These are phyloP conservation scores for Lactarius deliciosus DNA, from an alignment of 768 basidiomycete species.

Conservation along the genomic window DNA sequence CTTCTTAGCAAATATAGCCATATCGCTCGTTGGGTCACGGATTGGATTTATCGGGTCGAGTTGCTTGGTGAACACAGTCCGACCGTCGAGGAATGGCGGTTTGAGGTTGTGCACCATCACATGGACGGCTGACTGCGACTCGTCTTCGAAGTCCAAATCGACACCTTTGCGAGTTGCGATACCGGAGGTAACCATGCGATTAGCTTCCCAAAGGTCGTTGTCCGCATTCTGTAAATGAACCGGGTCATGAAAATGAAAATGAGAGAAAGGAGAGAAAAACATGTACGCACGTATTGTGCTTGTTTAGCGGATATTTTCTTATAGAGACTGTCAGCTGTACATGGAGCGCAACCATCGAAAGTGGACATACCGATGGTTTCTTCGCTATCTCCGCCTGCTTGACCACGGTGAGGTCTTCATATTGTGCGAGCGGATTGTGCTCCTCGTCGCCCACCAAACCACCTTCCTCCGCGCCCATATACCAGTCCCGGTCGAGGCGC, in stretches of 20 bases:
- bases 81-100: constrained; percentile 96
- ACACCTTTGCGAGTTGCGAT: constrained; percentile 84
- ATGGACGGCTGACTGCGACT: constrained; percentile 93
- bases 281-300: constrained; percentile 83
- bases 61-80: constrained; percentile 94
- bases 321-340: constrained; percentile 29
- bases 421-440: constrained; percentile 89
- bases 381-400: constrained; percentile 75
- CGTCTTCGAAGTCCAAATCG: constrained; percentile 95
- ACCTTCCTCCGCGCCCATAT: constrained; percentile 86
- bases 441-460: constrained; percentile 86
- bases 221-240: constrained; percentile 75
- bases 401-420: constrained; percentile 73
- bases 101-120: constrained; percentile 97
- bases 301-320: constrained; percentile 92
- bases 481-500: constrained; percentile 93
- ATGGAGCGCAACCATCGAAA: constrained; percentile 4
- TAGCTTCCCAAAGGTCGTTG: constrained; percentile 98
- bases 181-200: constrained; percentile 95
- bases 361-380: constrained; percentile 62
- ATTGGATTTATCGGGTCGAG: constrained; percentile 97
- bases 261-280: neutral
- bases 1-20: constrained; percentile 96
- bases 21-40: constrained; percentile 87
- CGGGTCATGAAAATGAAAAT: constrained; percentile 1